A percentile compares a stretch with the other conserved stretches of the same genome.
phyloP scores from a whole-genome alignment of 1,284 basidiomycete genomes.

The Malassezia cuniculi region DNA sequence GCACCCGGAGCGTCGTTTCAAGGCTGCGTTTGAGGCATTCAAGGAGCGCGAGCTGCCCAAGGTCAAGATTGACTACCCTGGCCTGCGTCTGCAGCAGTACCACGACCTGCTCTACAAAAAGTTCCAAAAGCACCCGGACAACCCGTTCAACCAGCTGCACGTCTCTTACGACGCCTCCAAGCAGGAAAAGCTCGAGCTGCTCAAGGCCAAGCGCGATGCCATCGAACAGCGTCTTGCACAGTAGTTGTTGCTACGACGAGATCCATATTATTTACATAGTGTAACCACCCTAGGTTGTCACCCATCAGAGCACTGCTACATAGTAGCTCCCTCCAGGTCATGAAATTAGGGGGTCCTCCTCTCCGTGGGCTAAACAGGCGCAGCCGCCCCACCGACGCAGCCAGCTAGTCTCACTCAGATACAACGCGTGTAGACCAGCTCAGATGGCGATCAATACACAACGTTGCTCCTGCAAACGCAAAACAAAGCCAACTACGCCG shows the following conservation, averaged over 20 bases:
- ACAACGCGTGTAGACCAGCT: conserved; percentile 8
- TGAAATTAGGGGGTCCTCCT: conserved; percentile 16
- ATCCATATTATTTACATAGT: background rate
- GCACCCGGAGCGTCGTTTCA: conserved; percentile 71
- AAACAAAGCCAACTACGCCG: no score
- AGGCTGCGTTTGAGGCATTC: conserved; percentile 77
- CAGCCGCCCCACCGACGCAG: background rate
- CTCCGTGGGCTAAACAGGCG: background rate
- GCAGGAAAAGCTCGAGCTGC: conserved; percentile 62
- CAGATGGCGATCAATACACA: conserved; percentile 14
- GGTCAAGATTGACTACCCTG: conserved; percentile 66
- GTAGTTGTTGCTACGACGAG: background rate
- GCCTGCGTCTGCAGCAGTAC: conserved; percentile 70
- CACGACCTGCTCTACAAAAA: conserved; percentile 47
- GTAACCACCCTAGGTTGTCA: conserved; percentile 17
- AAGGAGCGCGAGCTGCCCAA: conserved; percentile 74
- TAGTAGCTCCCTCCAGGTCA: conserved; percentile 15
- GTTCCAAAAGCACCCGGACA: conserved; percentile 61
- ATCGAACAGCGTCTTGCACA: conserved; percentile 29
- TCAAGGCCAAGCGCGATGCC: conserved; percentile 49
- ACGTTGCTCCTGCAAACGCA: conserved; percentile 8
- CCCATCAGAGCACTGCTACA: conserved; percentile 13
- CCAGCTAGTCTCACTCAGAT: conserved; percentile 8
- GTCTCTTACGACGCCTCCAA: conserved; percentile 69
- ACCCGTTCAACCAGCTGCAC: conserved; percentile 55